These are phyloP conservation scores for Saccharomycopsis phalli DNA, from an alignment of 1,139 yeast species.

Conservation along the genomic window DNA sequence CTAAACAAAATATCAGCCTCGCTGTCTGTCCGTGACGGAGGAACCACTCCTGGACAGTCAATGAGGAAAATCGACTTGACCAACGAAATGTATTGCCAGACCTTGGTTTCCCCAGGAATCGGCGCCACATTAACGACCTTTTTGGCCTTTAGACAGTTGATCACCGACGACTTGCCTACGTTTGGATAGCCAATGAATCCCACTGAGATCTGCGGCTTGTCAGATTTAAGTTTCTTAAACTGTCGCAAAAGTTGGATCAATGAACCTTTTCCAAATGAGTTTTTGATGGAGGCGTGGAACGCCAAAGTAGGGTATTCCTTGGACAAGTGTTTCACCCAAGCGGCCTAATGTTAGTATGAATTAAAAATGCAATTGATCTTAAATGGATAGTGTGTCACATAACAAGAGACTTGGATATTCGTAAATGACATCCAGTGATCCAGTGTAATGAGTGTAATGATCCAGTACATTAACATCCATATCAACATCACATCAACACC, in stretches of 20 bases:
- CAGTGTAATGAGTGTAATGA: too few species aligned
- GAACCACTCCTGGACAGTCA: conserved; percentile 98
- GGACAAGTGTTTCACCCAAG: conserved; percentile 94
- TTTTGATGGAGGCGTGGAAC: conserved; percentile 95
- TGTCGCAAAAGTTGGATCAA: conserved; percentile 88
- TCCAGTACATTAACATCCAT: too few species aligned
- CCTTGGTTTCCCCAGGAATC: conserved; percentile 97
- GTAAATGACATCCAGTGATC: too few species aligned
- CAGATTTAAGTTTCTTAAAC: conserved; percentile 82
- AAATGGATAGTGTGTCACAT: too few species aligned
- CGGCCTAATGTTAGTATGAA: conserved; percentile 72
- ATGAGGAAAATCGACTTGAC: conserved; percentile 93
- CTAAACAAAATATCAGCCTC: conserved; percentile 92
- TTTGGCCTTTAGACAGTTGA: conserved; percentile 86
- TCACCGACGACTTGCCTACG: conserved; percentile 93
- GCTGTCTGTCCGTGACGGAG: conserved; percentile 82
- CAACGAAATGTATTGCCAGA: conserved; percentile 96
- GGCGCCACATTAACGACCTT: conserved; percentile 98
- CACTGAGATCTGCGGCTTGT: conserved; percentile 91
- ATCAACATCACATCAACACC: too few species aligned
- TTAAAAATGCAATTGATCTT: conserved; percentile 1
- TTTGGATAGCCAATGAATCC: conserved; percentile 98
- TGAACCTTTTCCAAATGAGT: conserved; percentile 96
- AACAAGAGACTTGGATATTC: too few species aligned
- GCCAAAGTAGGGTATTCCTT: conserved; percentile 92